Evolutionary conservation across 1,284 basidiomycete genomes (phyloP), one percentile per base, ranked within the genome.

Genomic region (Agroathelia rolfsii): DNA sequence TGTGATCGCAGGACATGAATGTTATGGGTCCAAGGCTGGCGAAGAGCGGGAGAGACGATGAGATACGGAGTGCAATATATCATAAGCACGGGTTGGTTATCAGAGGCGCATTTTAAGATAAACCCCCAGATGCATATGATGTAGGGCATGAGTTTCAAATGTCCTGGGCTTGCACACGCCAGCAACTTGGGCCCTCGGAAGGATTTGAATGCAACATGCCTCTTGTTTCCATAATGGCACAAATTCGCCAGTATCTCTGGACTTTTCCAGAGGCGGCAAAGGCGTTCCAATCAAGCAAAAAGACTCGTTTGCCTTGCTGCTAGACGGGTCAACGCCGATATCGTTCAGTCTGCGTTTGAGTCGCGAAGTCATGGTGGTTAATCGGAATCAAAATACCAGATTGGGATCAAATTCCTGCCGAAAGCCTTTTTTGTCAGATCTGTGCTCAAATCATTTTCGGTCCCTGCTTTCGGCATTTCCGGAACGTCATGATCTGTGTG

Each of bases 211-310:
- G n/a, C n/a, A 24, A 52, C 64, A 41, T 41, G 87, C 89, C 46
- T 96, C 90, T 64, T 96, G 94, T 53, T 98, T 88, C 95, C 95
- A 98, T 32, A 94, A 57, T 0, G 94, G 95, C 28, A 95, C 84
- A 54, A 88, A 95, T 53, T 97, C 94, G 43, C 87, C 84, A 9
- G 72, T 77, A 52, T 97, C 94, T 52, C 78, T 87, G 22, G 76
- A 77, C 45, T 88, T 89, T 44, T 85, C 84, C 12, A 96, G 72
- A 1, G 88, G 79, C 0, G 92, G 92, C 1, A 95, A 61, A 5
- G 89, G 89, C 14, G 89, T 97, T 5, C 89, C 94, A 51, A 90
- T 88, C 55, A 86, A 60, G 49, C 89, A 92, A 54, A 95, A 95
- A 35, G 77, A 83, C 57, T 94, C 88, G 37, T 76, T 87, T 7